These are phyloP conservation scores for Spinellus fusiger DNA, from an alignment of 192 early-diverging fungal genomes.

Conservation along the genomic window DNA sequence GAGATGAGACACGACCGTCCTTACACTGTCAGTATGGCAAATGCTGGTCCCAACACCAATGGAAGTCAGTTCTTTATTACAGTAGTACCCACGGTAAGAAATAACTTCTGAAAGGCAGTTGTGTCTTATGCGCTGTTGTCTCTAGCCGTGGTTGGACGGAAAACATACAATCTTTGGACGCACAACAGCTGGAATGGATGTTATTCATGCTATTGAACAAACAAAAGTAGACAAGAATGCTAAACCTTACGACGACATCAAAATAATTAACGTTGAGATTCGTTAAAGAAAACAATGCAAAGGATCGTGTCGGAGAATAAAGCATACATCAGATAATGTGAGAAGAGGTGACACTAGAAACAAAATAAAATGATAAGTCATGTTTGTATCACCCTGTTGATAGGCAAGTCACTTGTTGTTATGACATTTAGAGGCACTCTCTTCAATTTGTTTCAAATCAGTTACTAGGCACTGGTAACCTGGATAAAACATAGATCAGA, in stretches of 20 bases:
- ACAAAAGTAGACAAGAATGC: conserved; percentile 80
- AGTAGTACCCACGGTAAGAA: conserved; percentile 73
- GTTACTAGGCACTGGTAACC: too few species aligned
- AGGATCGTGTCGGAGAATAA: not conserved
- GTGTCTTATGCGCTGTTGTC: not conserved
- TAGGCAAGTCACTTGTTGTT: too few species aligned
- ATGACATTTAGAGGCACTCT: too few species aligned
- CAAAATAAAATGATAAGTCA: too few species aligned
- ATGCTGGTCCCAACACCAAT: conserved; percentile 84
- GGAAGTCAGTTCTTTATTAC: conserved; percentile 97
- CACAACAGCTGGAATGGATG: conserved; percentile 86
- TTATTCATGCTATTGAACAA: conserved; percentile 81
- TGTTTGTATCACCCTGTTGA: too few species aligned
- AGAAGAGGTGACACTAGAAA: too few species aligned
- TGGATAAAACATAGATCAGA: too few species aligned
- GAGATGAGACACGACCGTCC: conserved; percentile 81
- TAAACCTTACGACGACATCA: conserved; percentile 82
- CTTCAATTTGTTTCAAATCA: too few species aligned
- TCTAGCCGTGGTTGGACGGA: conserved; percentile 89
- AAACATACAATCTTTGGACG: conserved; percentile 96
- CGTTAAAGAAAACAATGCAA: conserved; percentile 33
- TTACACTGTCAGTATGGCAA: conserved; percentile 94
- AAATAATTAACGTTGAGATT: conserved; percentile 74
- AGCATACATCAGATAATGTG: too few species aligned
- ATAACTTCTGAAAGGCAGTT: not conserved